Conservation (phyloP, 306 rosid species). For the Sicyos baderoa region DNA sequence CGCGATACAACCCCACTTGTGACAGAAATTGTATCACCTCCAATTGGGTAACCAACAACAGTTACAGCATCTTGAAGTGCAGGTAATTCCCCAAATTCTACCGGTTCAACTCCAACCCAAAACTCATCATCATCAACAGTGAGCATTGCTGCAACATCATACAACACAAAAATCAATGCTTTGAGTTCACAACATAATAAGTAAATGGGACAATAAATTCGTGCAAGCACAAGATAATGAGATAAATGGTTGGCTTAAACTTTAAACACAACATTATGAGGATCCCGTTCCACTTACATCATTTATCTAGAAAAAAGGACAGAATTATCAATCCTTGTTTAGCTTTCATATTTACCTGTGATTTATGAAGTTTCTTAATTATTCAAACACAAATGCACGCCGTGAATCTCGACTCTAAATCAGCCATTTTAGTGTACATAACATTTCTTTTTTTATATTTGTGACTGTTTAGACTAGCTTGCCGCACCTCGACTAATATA, state of each 20-base stretch:
- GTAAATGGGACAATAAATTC: neutral
- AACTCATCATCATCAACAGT: conserved; percentile 83
- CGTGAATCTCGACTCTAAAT: neutral
- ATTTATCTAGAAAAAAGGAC: neutral
- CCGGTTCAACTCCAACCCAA: conserved; percentile 86
- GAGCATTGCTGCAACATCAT: conserved; percentile 57
- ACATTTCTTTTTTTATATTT: no score
- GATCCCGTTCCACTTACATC: neutral
- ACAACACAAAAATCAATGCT: neutral
- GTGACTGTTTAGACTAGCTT: no score
- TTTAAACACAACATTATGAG: neutral
- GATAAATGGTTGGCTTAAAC: neutral
- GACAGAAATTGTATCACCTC: conserved; percentile 95
- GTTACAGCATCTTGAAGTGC: conserved; percentile 89
- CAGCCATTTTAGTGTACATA: neutral
- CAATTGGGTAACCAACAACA: conserved; percentile 96
- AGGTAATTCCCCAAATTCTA: conserved; percentile 80
- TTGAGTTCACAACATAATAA: neutral
- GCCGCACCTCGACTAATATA: no score
- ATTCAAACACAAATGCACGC: neutral
- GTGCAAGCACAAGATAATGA: neutral
- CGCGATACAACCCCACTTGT: conserved; percentile 96
- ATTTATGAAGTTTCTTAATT: neutral
- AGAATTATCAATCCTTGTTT: neutral
- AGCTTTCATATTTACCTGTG: neutral